These are phyloP conservation scores for Cryptococcus neoformans DNA, from an alignment of 1,284 basidiomycete species.

Conservation along the genomic window DNA sequence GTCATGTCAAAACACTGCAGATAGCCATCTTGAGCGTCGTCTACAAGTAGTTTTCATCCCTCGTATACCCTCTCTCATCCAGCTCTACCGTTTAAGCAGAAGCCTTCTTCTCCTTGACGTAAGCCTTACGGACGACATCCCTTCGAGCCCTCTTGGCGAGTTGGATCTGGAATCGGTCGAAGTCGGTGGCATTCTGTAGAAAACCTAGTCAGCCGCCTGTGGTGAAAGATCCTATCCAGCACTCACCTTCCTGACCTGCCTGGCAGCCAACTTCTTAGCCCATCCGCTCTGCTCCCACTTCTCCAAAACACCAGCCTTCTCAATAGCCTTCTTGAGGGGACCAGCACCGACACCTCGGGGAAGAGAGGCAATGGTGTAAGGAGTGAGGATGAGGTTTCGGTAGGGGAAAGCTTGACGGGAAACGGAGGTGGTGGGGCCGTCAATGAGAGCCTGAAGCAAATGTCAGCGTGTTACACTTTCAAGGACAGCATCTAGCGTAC, in stretches of 20 bases:
- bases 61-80: too few species aligned
- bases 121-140: conserved; percentile 50
- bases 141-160: conserved; percentile 56
- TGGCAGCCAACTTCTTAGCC: conserved; percentile 84
- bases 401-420: conserved; percentile 89
- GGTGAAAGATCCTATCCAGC: background rate
- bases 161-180: conserved; percentile 71
- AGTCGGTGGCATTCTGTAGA: conserved; percentile 67
- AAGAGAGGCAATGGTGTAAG: conserved; percentile 76
- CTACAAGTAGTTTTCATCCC: too few species aligned
- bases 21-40: too few species aligned
- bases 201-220: background rate
- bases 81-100: too few species aligned
- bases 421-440: conserved; percentile 87
- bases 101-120: conserved; percentile 33
- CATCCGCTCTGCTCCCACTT: conserved; percentile 78
- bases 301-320: conserved; percentile 56
- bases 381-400: conserved; percentile 90
- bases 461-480: background rate
- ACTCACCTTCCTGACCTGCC: conserved; percentile 64
- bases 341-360: conserved; percentile 84
- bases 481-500: conserved; percentile 56
- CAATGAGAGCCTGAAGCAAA: conserved; percentile 77
- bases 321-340: conserved; percentile 79
- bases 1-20: too few species aligned